phyloP scores from a whole-genome alignment of 1,284 basidiomycete genomes.

The Albatrellus sp. region DNA sequence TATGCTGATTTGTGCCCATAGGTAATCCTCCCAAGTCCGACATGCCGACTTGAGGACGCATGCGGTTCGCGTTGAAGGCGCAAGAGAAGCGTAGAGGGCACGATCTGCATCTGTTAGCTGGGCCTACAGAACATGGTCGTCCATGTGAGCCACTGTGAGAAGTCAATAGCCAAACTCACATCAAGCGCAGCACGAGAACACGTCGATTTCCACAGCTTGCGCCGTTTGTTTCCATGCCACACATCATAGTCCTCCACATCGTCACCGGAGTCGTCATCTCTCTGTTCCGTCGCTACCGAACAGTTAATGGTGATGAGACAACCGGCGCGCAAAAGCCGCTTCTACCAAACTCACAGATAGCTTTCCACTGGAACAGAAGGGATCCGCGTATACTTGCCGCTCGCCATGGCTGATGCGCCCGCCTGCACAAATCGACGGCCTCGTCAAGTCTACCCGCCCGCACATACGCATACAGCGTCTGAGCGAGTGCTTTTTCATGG shows the following conservation, averaged over 20 bases:
- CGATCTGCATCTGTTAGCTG: constrained; percentile 67
- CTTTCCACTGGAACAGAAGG: constrained; percentile 60
- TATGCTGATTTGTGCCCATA: constrained; percentile 87
- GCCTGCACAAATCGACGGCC: constrained; percentile 74
- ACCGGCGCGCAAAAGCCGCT: background rate
- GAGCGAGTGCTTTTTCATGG: constrained; percentile 66
- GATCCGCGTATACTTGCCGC: constrained; percentile 79
- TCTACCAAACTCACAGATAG: constrained; percentile 35
- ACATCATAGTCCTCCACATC: constrained; percentile 3
- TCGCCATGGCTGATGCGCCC: constrained; percentile 84
- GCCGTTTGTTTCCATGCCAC: constrained; percentile 54
- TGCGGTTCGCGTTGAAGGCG: constrained; percentile 68
- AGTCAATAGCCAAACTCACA: constrained; percentile 27
- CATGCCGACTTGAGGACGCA: constrained; percentile 59
- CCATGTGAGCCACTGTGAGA: background rate
- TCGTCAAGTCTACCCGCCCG: constrained; percentile 75
- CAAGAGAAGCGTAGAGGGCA: constrained; percentile 78
- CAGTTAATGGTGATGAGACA: background rate
- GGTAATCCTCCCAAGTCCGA: constrained; percentile 85
- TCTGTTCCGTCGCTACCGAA: constrained; percentile 15
- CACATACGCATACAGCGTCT: constrained; percentile 68
- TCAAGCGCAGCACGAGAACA: constrained; percentile 73
- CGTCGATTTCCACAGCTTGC: constrained; percentile 77
- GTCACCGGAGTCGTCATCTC: constrained; percentile 14
- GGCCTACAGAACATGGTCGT: constrained; percentile 28